Conservation (phyloP, 2,329 filamentous ascomycete species). For the Venturia nashicola region DNA sequence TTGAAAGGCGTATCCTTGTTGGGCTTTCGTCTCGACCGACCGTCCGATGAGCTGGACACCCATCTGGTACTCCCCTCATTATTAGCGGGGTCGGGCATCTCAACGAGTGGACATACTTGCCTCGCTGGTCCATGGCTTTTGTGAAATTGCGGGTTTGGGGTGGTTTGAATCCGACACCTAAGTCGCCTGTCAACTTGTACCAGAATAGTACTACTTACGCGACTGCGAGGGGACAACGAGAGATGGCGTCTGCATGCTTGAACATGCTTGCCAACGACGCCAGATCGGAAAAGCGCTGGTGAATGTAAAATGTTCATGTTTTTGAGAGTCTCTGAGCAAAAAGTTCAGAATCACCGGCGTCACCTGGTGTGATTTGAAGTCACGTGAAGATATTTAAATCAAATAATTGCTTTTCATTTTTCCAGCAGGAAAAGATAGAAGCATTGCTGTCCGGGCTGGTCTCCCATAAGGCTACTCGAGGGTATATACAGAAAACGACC, state of each 20-base stretch:
- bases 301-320: background rate
- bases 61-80: background rate
- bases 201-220: background rate
- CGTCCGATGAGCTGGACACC: background rate
- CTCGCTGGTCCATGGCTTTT: background rate
- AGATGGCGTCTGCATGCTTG: background rate
- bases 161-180: background rate
- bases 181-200: background rate
- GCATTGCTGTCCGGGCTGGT: background rate
- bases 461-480: background rate
- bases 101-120: background rate
- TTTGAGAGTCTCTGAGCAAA: background rate
- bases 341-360: background rate
- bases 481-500: background rate
- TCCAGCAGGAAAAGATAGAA: background rate
- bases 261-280: background rate
- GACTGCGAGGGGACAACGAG: background rate
- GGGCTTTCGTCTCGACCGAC: background rate
- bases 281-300: background rate
- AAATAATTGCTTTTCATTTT: background rate
- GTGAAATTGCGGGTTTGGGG: background rate
- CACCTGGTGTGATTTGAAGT: background rate
- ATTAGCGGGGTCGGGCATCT: background rate
- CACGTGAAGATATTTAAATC: background rate
- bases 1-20: background rate